These are phyloP conservation scores for Blastomyces percursus DNA, from an alignment of 2,329 filamentous ascomycete species.

Conservation along the genomic window DNA sequence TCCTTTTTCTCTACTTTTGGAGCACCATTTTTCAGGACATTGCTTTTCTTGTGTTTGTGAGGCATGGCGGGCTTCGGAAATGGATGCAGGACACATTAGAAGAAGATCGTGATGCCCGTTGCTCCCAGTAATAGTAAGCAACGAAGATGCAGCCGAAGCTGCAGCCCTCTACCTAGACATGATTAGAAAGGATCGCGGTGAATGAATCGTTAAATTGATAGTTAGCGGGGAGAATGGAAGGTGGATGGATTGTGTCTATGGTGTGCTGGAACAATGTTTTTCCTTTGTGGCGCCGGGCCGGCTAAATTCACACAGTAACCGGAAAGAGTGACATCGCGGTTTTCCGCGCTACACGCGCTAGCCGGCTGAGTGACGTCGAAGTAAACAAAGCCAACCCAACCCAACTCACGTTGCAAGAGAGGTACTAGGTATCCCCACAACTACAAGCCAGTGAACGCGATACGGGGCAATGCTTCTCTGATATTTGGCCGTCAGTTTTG, in stretches of 20 bases:
- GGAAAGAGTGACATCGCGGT: neutral
- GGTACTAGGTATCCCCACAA: constrained; percentile 7
- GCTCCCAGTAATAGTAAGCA: constrained; percentile 19
- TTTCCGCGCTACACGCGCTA: neutral
- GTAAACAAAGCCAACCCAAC: constrained; percentile 12
- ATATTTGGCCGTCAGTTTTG: constrained; percentile 12
- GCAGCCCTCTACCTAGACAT: constrained; percentile 33
- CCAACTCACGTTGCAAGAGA: constrained; percentile 2
- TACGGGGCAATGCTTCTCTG: neutral
- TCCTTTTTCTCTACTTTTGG: constrained; percentile 29
- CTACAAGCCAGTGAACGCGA: constrained; percentile 26
- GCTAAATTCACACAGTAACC: neutral
- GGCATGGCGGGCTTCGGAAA: constrained; percentile 32
- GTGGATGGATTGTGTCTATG: neutral
- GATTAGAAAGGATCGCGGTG: constrained; percentile 3
- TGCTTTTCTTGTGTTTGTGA: constrained; percentile 35
- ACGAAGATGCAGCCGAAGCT: constrained; percentile 35
- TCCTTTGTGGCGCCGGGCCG: neutral
- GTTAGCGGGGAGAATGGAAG: neutral
- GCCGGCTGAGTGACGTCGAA: constrained; percentile 1
- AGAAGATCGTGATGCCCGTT: constrained; percentile 22
- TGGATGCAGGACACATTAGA: constrained; percentile 15
- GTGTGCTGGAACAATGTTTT: constrained; percentile 2
- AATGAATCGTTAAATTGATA: constrained; percentile 7
- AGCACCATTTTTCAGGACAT: constrained; percentile 25